Conservation (phyloP, 805 yeast genomes). For the Kazachstania bromeliacearum region DNA sequence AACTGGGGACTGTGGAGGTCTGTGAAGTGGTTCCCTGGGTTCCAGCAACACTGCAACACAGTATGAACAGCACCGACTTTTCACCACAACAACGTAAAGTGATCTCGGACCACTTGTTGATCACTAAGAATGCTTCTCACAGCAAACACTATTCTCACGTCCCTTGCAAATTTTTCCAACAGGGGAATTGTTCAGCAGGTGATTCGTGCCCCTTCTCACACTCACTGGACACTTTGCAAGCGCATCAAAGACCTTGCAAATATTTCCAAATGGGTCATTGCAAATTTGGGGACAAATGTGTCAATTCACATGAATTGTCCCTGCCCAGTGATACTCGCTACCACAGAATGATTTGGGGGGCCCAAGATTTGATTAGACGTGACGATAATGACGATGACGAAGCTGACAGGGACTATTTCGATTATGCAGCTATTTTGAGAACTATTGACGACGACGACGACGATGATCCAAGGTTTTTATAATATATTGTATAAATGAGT, state of each 20-base stretch:
- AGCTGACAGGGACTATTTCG: neutral
- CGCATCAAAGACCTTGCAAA: slow-evolving; percentile 53
- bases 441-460: slow-evolving; percentile 1
- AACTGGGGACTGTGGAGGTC: too few relatives aligned
- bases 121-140: slow-evolving; percentile 20
- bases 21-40: too few relatives aligned
- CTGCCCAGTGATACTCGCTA: neutral
- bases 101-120: slow-evolving; percentile 20
- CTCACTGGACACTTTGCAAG: slow-evolving; percentile 43
- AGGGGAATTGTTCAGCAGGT: slow-evolving; percentile 95
- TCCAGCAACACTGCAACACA: neutral
- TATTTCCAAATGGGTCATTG: slow-evolving; percentile 95
- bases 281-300: slow-evolving; percentile 90
- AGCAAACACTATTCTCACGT: slow-evolving; percentile 53
- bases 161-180: slow-evolving; percentile 88
- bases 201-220: slow-evolving; percentile 86
- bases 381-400: neutral
- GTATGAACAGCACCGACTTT: slow-evolving; percentile 5
- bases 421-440: slow-evolving; percentile 1
- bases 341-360: neutral
- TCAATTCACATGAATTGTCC: slow-evolving; percentile 87
- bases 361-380: neutral
- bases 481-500: neutral
- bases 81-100: slow-evolving; percentile 21
- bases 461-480: neutral